These are phyloP conservation scores for Cladosporium halotolerans DNA, from an alignment of 2,329 filamentous ascomycete species.

Conservation along the genomic window DNA sequence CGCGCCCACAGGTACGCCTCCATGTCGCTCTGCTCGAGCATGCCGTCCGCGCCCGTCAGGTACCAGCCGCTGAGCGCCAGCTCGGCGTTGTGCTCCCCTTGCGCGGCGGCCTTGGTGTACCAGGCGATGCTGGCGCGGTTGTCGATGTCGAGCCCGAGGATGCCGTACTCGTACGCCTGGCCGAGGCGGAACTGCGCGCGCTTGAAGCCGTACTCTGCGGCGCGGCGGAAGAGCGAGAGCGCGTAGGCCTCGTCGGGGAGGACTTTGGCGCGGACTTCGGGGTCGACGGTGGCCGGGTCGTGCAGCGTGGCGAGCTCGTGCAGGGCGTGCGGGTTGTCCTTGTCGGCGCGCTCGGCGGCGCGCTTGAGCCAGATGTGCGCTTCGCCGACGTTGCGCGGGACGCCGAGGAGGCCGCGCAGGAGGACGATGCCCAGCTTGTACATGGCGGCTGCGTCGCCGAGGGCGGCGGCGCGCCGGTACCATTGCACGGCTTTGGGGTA, in stretches of 20 bases:
- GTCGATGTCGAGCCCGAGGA: conserved; percentile 76
- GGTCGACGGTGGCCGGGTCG: conserved; percentile 53
- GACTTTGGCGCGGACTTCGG: conserved; percentile 58
- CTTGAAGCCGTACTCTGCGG: conserved; percentile 86
- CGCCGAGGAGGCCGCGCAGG: conserved; percentile 87
- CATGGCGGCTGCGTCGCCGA: conserved; percentile 91
- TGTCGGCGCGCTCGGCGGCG: conserved; percentile 79
- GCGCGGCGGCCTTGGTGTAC: conserved; percentile 86
- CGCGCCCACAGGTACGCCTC: conserved; percentile 96
- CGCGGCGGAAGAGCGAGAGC: conserved; percentile 73
- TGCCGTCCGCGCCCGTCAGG: conserved; percentile 79
- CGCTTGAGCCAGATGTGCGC: conserved; percentile 89
- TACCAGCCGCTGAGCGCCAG: conserved; percentile 57
- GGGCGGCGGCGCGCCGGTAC: conserved; percentile 87
- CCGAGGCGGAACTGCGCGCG: conserved; percentile 89
- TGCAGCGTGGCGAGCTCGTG: conserved; percentile 72
- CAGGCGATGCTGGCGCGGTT: conserved; percentile 80
- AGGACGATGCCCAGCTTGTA: conserved; percentile 98
- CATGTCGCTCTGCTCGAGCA: conserved; percentile 85
- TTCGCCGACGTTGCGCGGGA: conserved; percentile 73
- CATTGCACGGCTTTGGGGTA: conserved; percentile 93
- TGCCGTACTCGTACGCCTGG: conserved; percentile 81
- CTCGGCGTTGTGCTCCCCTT: conserved; percentile 92
- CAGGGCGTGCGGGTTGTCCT: conserved; percentile 87
- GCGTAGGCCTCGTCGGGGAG: conserved; percentile 78